Conservation (phyloP, 495 filamentous ascomycete genomes). For the Parathielavia appendiculata region DNA sequence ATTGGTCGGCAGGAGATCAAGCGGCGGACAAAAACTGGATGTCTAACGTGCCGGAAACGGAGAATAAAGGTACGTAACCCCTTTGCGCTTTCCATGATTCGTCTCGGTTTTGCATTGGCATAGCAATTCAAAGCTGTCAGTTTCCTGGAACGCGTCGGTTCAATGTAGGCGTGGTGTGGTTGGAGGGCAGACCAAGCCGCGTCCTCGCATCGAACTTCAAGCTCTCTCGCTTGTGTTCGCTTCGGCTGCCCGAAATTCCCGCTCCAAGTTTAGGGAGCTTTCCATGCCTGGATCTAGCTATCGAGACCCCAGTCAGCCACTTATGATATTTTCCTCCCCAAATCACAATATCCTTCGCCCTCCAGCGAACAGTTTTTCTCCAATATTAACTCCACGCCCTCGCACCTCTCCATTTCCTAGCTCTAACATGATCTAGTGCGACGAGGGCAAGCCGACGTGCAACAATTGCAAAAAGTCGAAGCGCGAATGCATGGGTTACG, state of each 20-base stretch:
- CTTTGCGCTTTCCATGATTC: not conserved
- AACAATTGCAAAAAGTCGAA: slow-evolving; percentile 98
- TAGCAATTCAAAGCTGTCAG: not conserved
- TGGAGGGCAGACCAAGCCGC: slow-evolving; percentile 8
- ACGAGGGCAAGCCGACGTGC: slow-evolving; percentile 91
- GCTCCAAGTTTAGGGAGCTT: no score
- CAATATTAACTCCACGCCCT: slow-evolving; percentile 7
- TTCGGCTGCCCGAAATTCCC: slow-evolving; percentile 15
- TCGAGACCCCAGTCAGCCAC: no score
- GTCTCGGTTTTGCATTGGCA: not conserved
- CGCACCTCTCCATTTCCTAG: not conserved
- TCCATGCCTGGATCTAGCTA: no score
- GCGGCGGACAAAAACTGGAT: slow-evolving; percentile 94
- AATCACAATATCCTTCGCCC: not conserved
- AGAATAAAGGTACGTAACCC: slow-evolving; percentile 87
- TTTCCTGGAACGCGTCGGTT: not conserved
- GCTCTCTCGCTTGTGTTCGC: slow-evolving; percentile 29
- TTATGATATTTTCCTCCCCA: no score
- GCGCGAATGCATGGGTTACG: slow-evolving; percentile 94
- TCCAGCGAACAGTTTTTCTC: not conserved
- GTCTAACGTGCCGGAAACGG: slow-evolving; percentile 92
- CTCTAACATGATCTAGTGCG: slow-evolving; percentile 61
- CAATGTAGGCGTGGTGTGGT: slow-evolving; percentile 3
- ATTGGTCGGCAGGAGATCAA: slow-evolving; percentile 73
- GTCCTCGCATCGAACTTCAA: not conserved